Evolutionary conservation across 2,329 filamentous ascomycete species (phyloP).

Genomic region (Sarocladium strictum): DNA sequence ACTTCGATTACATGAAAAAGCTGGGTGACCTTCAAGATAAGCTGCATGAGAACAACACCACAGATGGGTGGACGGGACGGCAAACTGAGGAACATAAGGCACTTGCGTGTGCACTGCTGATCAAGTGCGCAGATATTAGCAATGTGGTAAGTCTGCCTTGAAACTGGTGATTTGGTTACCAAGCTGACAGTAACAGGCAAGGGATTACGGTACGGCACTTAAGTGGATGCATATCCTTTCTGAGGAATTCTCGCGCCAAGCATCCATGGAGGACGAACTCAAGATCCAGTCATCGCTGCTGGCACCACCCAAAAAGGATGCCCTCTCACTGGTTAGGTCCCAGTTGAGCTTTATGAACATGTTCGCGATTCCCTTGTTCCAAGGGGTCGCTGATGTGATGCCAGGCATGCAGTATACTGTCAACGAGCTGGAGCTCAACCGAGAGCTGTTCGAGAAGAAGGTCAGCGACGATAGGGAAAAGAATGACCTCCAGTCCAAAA

Average conservation of each 20-base stretch:
- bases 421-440: constrained; percentile 74
- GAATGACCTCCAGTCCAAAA: constrained; percentile 18
- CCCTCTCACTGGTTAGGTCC: constrained; percentile 74
- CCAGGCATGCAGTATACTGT: constrained; percentile 81
- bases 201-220: constrained; percentile 74
- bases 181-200: constrained; percentile 51
- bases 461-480: constrained; percentile 58
- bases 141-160: constrained; percentile 71
- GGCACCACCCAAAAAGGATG: constrained; percentile 75
- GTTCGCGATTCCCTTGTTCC: constrained; percentile 88
- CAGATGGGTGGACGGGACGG: constrained; percentile 71
- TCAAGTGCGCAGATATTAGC: constrained; percentile 98
- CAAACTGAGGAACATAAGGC: constrained; percentile 70
- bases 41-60: constrained; percentile 58
- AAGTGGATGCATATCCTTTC: constrained; percentile 93
- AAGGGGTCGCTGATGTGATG: constrained; percentile 78
- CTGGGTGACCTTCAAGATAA: constrained; percentile 76
- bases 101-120: constrained; percentile 81
- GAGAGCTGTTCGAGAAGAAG: constrained; percentile 62
- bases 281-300: constrained; percentile 85
- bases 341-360: constrained; percentile 97
- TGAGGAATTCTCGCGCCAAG: constrained; percentile 90
- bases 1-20: constrained; percentile 94
- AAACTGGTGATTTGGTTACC: neutral
- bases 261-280: constrained; percentile 82